A percentile compares a stretch with the other conserved stretches of the same genome.
phyloP scores from a whole-genome alignment of 176 grass and related monocot genomes.

The Hordeum marinum region DNA sequence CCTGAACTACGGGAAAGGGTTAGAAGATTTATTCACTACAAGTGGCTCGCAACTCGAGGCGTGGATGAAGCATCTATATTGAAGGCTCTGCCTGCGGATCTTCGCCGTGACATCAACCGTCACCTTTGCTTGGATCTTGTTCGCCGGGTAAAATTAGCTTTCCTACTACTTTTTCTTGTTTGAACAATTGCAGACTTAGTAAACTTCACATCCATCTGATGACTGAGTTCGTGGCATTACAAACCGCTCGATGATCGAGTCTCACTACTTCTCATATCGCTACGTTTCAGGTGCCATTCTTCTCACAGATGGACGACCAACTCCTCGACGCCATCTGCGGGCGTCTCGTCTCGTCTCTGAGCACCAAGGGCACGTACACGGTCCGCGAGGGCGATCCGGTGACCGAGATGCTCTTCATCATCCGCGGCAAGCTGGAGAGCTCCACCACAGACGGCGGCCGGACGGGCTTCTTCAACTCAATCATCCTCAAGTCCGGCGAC shows the following conservation, averaged over 20 bases:
- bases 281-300: conserved; percentile 70
- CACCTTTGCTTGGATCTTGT: conserved; percentile 89
- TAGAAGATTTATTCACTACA: conserved; percentile 88
- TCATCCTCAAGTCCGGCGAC: conserved; percentile 56
- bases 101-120: conserved; percentile 88
- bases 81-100: conserved; percentile 64
- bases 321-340: conserved; percentile 92
- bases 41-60: conserved; percentile 90
- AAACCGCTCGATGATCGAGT: neutral
- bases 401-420: conserved; percentile 93
- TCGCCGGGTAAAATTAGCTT: conserved; percentile 61
- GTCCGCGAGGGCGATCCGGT: conserved; percentile 95
- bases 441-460: conserved; percentile 90
- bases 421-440: conserved; percentile 88
- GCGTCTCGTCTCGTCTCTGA: conserved; percentile 78
- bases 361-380: conserved; percentile 84
- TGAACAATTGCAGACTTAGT: neutral
- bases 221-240: neutral
- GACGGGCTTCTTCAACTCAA: conserved; percentile 95
- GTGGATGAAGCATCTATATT: conserved; percentile 94
- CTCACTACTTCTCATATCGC: neutral
- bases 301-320: conserved; percentile 86
- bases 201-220: neutral
- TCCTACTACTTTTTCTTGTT: neutral
- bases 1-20: conserved; percentile 58